phyloP scores from a whole-genome alignment of 441 rosid species.

The Kokia cookei region DNA sequence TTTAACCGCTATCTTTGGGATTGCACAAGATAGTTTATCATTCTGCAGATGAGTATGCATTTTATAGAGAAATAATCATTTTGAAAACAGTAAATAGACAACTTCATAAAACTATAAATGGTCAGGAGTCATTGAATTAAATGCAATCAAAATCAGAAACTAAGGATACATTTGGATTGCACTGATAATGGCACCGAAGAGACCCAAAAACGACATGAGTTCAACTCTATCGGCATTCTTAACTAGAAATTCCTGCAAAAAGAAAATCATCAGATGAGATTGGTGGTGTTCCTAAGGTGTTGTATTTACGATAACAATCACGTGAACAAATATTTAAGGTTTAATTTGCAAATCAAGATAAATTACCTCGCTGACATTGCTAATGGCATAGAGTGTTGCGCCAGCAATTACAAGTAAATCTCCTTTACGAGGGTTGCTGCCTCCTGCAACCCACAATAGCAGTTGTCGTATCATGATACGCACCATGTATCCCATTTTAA shows the following conservation, averaged over 20 bases:
- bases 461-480: not conserved
- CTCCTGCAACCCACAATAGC: slow-evolving; percentile 37
- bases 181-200: slow-evolving; percentile 78
- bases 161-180: slow-evolving; percentile 93
- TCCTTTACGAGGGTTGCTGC: slow-evolving; percentile 75
- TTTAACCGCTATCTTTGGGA: not conserved
- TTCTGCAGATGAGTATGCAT: not conserved
- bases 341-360: not conserved
- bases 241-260: slow-evolving; percentile 80
- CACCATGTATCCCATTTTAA: not conserved
- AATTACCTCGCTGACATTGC: slow-evolving; percentile 79
- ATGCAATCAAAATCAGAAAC: not conserved
- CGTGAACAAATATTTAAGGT: not conserved
- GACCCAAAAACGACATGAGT: slow-evolving; percentile 72
- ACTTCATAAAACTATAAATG: not conserved
- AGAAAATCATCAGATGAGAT: not conserved
- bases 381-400: slow-evolving; percentile 77
- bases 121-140: not conserved
- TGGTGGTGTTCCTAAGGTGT: not conserved
- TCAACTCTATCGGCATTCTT: slow-evolving; percentile 77
- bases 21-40: not conserved
- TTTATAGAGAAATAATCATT: not conserved
- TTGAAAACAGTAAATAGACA: not conserved
- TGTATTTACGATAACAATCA: not conserved
- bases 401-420: slow-evolving; percentile 81